Evolutionary conservation across 352 stramenopile species (phyloP).

Genomic region (Elongisporangium prolatum): DNA sequence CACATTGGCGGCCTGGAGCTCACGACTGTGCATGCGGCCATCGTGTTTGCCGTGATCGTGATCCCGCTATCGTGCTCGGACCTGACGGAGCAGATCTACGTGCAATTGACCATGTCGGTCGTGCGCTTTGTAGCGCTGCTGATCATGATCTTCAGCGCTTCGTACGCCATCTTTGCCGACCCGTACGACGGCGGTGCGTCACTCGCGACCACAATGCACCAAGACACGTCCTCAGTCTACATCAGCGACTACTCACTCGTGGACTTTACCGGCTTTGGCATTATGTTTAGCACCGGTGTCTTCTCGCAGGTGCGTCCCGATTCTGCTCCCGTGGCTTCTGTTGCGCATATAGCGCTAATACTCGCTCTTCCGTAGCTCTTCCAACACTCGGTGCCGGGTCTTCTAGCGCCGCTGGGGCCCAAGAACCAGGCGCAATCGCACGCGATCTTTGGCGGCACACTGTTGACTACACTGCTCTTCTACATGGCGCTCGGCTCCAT

Average conservation of each 20-base stretch:
- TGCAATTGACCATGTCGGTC: conserved; percentile 86
- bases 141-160: conserved; percentile 85
- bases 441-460: conserved; percentile 66
- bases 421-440: conserved; percentile 57
- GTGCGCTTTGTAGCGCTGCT: conserved; percentile 84
- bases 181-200: conserved; percentile 46
- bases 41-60: conserved; percentile 80
- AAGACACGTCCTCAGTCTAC: conserved; percentile 18
- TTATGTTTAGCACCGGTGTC: conserved; percentile 88
- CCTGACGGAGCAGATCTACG: conserved; percentile 85
- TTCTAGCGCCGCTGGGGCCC: conserved; percentile 66
- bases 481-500: conserved; percentile 79
- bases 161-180: conserved; percentile 70
- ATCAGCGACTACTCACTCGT: conserved; percentile 61
- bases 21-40: conserved; percentile 45
- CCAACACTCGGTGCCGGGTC: conserved; percentile 86
- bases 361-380: conserved; percentile 49
- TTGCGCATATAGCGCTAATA: not conserved
- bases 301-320: conserved; percentile 51
- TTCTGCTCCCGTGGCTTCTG: not conserved
- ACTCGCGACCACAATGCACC: not conserved
- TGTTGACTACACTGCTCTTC: conserved; percentile 82
- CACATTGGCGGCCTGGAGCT: conserved; percentile 46
- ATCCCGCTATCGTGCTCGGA: conserved; percentile 87
- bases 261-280: conserved; percentile 73